Evolutionary conservation across 2,329 filamentous ascomycete species (phyloP), one percentile per base, ranked within the genome.

Genomic region (Aspergillus caelatus): DNA sequence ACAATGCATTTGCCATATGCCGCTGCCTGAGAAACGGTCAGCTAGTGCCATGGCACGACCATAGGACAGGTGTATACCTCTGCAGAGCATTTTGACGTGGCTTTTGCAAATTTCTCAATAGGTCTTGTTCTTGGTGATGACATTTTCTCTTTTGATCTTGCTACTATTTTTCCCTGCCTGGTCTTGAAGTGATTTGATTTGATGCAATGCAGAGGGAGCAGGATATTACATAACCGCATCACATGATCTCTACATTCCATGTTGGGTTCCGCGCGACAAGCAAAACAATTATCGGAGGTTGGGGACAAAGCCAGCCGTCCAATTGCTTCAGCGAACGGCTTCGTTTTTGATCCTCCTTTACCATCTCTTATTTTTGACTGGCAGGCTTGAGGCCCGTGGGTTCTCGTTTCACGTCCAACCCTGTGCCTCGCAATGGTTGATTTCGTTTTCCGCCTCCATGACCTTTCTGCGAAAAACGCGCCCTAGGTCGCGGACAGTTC

Each of bases 1-100:
- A 94, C 86, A 67, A 99, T 89, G 76, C 95, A 99, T 83, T 93
- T 94, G 69, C 94, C 95, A 74, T 98, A 99, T 14, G 87, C 83
- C 3, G 92, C 85, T 58, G 92, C 91, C 94, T 98, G 67, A 62
- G 58, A 57, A 61, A 48, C 36, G 45, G 62, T 66, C 69, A 68
- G 70, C 60, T 57, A 62, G 34, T 53, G 56, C 57, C 41, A 36
- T 34, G 32, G 46, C 57, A 45, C 14, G 45, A 9, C 23, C 10
- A 41, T 45, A 14, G 30, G 34, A 46, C 30, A 36, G 46, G 26
- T 21, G 72, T 77, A 45, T 77, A 90, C 89, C 82, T 92, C 88
- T 57, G 81, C 78, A 9, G 87, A 86, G 77, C 89, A 92, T 77
- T 89, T 88, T 19, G 84, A 86, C 19, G 85, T 84, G 1, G 89